Evolutionary conservation across 768 basidiomycete species (phyloP), one percentile per base, ranked within the genome.

Genomic region (Boletus subcaerulescens): DNA sequence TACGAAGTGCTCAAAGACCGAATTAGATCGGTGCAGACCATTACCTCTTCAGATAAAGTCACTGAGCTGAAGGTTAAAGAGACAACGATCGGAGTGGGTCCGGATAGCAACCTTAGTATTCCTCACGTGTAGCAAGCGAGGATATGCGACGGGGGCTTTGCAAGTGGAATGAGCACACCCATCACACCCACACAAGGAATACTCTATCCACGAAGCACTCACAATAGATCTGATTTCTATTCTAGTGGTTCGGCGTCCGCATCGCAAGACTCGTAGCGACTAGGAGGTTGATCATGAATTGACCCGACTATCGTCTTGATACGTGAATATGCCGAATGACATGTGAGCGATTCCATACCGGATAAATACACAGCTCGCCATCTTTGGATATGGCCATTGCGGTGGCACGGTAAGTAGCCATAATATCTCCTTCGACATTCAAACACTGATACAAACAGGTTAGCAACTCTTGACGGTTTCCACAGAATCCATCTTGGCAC

Each of bases 181-280:
- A 17, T 29, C 45, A 31, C 24, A 38, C 45, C 31, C 26, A 22
- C 12, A 53, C 5, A 31, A 38, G 31, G 41, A 43, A 36, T 12
- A 4, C 8, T 26, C 10, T 22, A 18, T 12, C 29, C 17, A 31
- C 7, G n/a, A 12, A 33, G 45, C 50, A 40, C 57, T 39, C 39
- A 49, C 38, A 18, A 8, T 36, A 4, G 11, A 45, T 26, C 18
- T 24, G n/a, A 36, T 22, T 38, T 8, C 33, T 14, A 20, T 42
- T 31, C 39, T 51, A 71, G 49, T 63, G 49, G 36, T 32, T 46
- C 11, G 63, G 60, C 3, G 49, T 65, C 31, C 65, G 60, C 50
- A 69, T 56, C 15, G 69, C 63, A 24, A 67, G 65, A 45, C 53
- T 57, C 8, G 65, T 67, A 36, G 69, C 67, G 3, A 71, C 67